Conservation (phyloP, 1,284 basidiomycete genomes). For the Sutorius eximius region DNA sequence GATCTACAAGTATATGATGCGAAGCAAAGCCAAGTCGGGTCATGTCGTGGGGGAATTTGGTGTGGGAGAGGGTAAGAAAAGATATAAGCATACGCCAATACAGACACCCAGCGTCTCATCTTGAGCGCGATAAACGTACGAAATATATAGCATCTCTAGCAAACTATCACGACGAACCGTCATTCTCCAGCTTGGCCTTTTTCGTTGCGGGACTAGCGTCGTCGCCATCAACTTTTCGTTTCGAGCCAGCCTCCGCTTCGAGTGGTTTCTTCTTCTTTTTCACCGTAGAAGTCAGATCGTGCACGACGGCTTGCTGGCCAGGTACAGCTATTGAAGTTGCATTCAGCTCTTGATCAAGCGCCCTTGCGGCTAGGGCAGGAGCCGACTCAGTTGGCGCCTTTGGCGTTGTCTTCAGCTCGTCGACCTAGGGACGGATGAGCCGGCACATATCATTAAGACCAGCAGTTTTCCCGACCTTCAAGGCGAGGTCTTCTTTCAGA, state of each 20-base stretch:
- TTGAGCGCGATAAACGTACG: slow-evolving; percentile 11
- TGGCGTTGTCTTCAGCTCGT: slow-evolving; percentile 81
- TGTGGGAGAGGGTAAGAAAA: slow-evolving; percentile 65
- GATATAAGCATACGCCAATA: slow-evolving; percentile 71
- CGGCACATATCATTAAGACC: not conserved
- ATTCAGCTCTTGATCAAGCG: slow-evolving; percentile 67
- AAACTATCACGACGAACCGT: slow-evolving; percentile 18
- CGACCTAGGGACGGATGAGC: slow-evolving; percentile 52
- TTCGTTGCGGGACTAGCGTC: slow-evolving; percentile 55
- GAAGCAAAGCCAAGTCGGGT: slow-evolving; percentile 69
- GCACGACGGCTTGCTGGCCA: slow-evolving; percentile 49
- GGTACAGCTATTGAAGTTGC: slow-evolving; percentile 28
- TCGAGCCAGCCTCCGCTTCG: slow-evolving; percentile 40
- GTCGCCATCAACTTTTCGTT: slow-evolving; percentile 71
- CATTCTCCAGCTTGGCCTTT: slow-evolving; percentile 60
- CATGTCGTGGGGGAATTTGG: slow-evolving; percentile 85
- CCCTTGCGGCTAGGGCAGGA: slow-evolving; percentile 64
- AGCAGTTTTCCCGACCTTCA: slow-evolving; percentile 57
- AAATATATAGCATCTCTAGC: not conserved
- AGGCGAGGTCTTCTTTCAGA: slow-evolving; percentile 75
- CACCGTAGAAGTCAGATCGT: slow-evolving; percentile 80
- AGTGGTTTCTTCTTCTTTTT: slow-evolving; percentile 76
- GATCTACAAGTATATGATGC: slow-evolving; percentile 92
- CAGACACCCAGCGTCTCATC: slow-evolving; percentile 48
- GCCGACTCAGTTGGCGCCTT: slow-evolving; percentile 57